These are phyloP conservation scores for Pythium phragmitis DNA, from an alignment of 352 stramenopile species.

Conservation along the genomic window DNA sequence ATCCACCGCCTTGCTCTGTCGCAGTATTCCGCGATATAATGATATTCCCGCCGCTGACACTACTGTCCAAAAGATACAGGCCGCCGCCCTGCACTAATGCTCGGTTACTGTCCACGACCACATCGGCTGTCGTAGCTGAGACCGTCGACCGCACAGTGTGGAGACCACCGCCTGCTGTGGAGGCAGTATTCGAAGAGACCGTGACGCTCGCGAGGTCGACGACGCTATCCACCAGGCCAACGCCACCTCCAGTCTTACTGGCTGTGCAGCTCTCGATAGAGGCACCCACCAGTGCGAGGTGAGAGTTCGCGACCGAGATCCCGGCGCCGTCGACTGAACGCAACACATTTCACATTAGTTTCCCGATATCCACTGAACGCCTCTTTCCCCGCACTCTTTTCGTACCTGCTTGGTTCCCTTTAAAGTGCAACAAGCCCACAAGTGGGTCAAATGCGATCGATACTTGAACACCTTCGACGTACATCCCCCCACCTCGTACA, in stretches of 20 bases:
- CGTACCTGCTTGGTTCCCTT: slow-evolving; percentile 23
- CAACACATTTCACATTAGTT: neutral
- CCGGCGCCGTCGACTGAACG: slow-evolving; percentile 16
- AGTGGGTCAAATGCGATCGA: slow-evolving; percentile 2
- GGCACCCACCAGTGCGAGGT: neutral
- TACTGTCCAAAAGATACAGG: slow-evolving; percentile 3
- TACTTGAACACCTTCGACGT: slow-evolving; percentile 19
- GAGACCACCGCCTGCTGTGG: slow-evolving; percentile 8
- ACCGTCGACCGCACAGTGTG: neutral
- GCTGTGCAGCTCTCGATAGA: slow-evolving; percentile 4
- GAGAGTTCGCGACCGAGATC: neutral
- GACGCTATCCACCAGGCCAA: neutral
- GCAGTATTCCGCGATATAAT: slow-evolving; percentile 2
- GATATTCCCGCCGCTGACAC: neutral
- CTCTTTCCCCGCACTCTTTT: neutral
- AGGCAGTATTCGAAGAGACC: slow-evolving; percentile 9
- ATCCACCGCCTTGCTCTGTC: slow-evolving; percentile 10
- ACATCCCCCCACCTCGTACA: slow-evolving; percentile 31
- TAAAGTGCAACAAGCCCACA: neutral
- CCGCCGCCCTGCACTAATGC: slow-evolving; percentile 13
- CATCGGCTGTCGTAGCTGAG: neutral
- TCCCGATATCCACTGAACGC: no score
- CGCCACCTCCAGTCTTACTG: slow-evolving; percentile 4
- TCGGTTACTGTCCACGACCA: slow-evolving; percentile 4
- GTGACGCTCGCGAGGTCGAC: slow-evolving; percentile 5